A percentile compares a stretch with the other conserved stretches of the same genome.
Evolutionary conservation across 305 asterid species (phyloP).

Genomic region (Vinca major): DNA sequence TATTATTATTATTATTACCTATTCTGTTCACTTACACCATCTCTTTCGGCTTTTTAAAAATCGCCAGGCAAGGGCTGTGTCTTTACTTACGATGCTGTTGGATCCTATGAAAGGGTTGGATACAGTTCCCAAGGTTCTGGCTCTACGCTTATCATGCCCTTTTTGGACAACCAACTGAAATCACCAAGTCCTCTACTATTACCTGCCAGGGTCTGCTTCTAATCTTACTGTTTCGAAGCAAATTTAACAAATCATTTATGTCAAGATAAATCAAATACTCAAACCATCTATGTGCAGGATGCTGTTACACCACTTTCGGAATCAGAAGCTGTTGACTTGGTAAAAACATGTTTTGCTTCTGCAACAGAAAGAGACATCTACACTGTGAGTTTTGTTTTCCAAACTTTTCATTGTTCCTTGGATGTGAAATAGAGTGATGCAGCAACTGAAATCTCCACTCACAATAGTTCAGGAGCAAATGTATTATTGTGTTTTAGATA

Average conservation of each 20-base stretch:
- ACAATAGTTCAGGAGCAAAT: background rate
- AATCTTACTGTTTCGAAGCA: background rate
- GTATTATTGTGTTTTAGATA: background rate
- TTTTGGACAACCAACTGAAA: constrained; percentile 32
- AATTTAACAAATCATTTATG: background rate
- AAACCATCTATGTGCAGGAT: constrained; percentile 37
- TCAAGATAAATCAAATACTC: background rate
- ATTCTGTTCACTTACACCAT: constrained; percentile 3
- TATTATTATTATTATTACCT: background rate
- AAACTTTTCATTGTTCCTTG: background rate
- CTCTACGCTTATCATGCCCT: constrained; percentile 30
- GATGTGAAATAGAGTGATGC: constrained; percentile 4
- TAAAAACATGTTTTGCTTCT: constrained; percentile 90
- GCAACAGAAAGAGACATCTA: constrained; percentile 96
- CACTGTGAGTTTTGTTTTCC: constrained; percentile 46
- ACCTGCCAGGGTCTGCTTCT: constrained; percentile 23
- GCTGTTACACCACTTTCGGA: constrained; percentile 89
- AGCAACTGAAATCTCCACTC: background rate
- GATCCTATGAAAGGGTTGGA: constrained; percentile 97
- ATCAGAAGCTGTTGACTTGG: constrained; percentile 87
- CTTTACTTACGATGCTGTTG: constrained; percentile 94
- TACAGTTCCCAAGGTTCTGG: constrained; percentile 85
- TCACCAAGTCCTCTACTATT: constrained; percentile 36
- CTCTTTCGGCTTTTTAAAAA: constrained; percentile 12
- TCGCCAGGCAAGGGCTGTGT: constrained; percentile 82